These are phyloP conservation scores for Suillus alpinus DNA, from an alignment of 768 basidiomycete species.

Conservation along the genomic window DNA sequence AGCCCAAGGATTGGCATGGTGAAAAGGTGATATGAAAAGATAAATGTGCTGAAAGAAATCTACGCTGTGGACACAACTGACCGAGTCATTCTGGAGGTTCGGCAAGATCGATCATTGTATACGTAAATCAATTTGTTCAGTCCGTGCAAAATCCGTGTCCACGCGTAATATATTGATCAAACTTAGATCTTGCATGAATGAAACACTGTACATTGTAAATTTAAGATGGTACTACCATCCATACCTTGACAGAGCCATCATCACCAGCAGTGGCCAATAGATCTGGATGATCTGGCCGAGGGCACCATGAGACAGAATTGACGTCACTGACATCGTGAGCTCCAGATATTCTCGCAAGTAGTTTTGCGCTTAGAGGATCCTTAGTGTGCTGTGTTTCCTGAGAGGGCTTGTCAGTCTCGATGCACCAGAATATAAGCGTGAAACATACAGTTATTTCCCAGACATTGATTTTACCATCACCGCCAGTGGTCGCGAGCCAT, in stretches of 20 bases:
- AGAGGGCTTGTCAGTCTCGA: conserved; percentile 2
- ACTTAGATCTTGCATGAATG: not conserved
- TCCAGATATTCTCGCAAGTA: conserved; percentile 56
- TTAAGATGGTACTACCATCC: conserved; percentile 44
- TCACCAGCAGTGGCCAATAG: conserved; percentile 83
- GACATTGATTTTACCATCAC: conserved; percentile 80
- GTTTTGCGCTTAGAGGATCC: conserved; percentile 31
- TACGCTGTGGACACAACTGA: not conserved
- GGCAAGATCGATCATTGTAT: not conserved
- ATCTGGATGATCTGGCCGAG: conserved; percentile 57
- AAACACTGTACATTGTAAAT: not conserved
- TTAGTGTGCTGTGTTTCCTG: conserved; percentile 8
- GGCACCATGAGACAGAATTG: conserved; percentile 85
- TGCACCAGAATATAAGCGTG: not conserved
- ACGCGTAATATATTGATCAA: not conserved
- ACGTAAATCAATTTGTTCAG: not conserved
- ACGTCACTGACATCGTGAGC: conserved; percentile 86
- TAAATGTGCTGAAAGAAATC: not conserved
- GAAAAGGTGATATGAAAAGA: not conserved
- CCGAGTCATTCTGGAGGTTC: not conserved
- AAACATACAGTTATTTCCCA: conserved; percentile 69
- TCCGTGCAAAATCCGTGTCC: not conserved
- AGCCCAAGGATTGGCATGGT: conserved; percentile 70
- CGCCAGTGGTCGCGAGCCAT: conserved; percentile 81
- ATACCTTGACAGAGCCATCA: conserved; percentile 80